A percentile compares a stretch with the other conserved stretches of the same genome.
Conservation (phyloP, 192 early-diverging fungal species). For the Phycomyces blakesleeanus region DNA sequence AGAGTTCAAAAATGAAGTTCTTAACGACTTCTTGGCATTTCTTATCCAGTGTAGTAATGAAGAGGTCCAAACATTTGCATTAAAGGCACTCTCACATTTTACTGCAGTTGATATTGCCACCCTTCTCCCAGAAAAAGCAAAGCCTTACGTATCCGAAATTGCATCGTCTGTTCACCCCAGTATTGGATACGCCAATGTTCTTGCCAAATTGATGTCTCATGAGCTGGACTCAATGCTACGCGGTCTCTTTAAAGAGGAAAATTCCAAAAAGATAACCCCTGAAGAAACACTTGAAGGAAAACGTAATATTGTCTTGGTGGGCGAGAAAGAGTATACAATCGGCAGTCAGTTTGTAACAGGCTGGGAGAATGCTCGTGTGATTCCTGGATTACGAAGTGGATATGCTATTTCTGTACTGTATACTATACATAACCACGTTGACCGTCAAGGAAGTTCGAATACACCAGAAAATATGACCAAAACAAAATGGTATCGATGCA, state of each 20-base stretch:
- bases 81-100: constrained; percentile 41
- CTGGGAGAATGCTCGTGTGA: constrained; percentile 47
- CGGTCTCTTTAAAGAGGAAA: constrained; percentile 44
- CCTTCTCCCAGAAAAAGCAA: constrained; percentile 37
- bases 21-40: constrained; percentile 36
- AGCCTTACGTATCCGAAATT: constrained; percentile 16
- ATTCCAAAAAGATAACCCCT: background rate
- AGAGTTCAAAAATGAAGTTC: constrained; percentile 40
- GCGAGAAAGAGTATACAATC: constrained; percentile 5
- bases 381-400: constrained; percentile 49
- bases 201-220: constrained; percentile 45
- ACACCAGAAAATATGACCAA: constrained; percentile 13
- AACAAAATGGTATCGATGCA: constrained; percentile 40
- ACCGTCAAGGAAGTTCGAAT: background rate
- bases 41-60: constrained; percentile 29
- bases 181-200: constrained; percentile 30
- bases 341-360: constrained; percentile 29
- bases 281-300: background rate
- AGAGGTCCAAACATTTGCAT: constrained; percentile 29
- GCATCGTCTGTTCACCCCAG: constrained; percentile 5
- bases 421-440: background rate
- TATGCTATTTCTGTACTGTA: constrained; percentile 38
- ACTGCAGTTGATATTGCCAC: constrained; percentile 38
- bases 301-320: background rate
- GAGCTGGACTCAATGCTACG: constrained; percentile 52